Evolutionary conservation across 2,329 filamentous ascomycete species (phyloP), one percentile per base, ranked within the genome.

Genomic region (Arthrobotrys entomopaga): DNA sequence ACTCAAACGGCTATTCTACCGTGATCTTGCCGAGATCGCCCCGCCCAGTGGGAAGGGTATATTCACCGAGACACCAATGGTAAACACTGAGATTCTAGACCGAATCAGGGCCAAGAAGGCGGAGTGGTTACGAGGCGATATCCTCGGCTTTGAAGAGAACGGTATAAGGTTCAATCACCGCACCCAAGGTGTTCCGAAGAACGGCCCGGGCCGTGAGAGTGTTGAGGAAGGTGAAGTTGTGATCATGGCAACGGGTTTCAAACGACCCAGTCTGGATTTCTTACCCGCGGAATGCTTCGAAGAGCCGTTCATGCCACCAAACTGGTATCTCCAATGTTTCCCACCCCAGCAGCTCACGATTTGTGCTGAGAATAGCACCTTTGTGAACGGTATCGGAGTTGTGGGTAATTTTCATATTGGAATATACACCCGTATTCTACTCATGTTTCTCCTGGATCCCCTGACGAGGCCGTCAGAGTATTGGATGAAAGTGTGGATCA

Each of bases 271-370:
- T 34, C 10, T 34, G 10, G 2, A 34, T 34, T 3, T 34, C 29
- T 34, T 34, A 6, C 29, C 29, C 86, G 2, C 87, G 0, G 87
- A 92, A 60, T 89, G 87, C 78, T 95, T 95, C 80, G 80, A 86
- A 8, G 86, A 91, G 75, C 89, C 90, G 0, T 96, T 95, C 78
- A 83, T 84, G 0, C 90, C 92, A 0, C 92, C 92, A 0, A 93
- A 92, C 80, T 96, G 92, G 92, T 96, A 95, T 78, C 85, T 96
- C 0, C 92, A 96, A 81, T 91, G 90, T 0, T 96, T 96, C 82
- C 92, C 92, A 3, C 90, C 92, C 0, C 81, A 83, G 2, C 89
- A 93, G 77, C 87, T 89, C 0, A 89, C 87, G 38, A 85, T 96
- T 54, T 92, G 89, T 76, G 89, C 89, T 76, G 93, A 92, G 82